These are phyloP conservation scores for Phytophthora podocarpi DNA, from an alignment of 352 stramenopile genomes.

Conservation along the genomic window DNA sequence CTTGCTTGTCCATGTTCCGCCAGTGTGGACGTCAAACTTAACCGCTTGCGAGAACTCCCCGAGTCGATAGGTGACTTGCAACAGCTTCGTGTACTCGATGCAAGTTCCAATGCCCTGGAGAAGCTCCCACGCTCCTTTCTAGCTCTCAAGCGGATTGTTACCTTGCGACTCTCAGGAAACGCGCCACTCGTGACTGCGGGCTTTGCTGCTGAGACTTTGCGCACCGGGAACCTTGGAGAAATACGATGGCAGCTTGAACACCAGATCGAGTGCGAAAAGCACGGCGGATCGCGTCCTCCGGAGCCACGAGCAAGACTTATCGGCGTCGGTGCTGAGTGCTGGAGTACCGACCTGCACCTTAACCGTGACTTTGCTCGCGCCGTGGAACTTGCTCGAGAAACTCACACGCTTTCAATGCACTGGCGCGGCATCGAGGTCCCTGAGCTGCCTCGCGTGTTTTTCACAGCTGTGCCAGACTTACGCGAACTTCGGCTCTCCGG, in stretches of 20 bases:
- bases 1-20: no score
- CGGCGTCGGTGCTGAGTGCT: conserved; percentile 57
- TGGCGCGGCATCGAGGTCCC: conserved; percentile 62
- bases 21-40: conserved; percentile 78
- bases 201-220: conserved; percentile 49
- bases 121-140: conserved; percentile 58
- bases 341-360: conserved; percentile 75
- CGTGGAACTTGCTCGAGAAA: conserved; percentile 43
- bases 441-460: conserved; percentile 58
- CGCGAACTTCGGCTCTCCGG: conserved; percentile 69
- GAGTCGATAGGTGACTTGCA: conserved; percentile 49
- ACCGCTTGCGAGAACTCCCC: conserved; percentile 57
- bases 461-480: conserved; percentile 41
- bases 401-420: conserved; percentile 61
- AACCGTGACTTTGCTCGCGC: conserved; percentile 56
- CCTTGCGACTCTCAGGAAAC: conserved; percentile 61
- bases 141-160: conserved; percentile 48
- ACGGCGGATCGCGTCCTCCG: conserved; percentile 36
- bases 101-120: conserved; percentile 65
- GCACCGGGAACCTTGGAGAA: conserved; percentile 44
- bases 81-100: conserved; percentile 48
- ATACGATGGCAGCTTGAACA: conserved; percentile 65
- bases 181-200: conserved; percentile 35
- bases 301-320: conserved; percentile 42
- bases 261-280: conserved; percentile 47